Base-by-base conservation (phyloP, 352 stramenopile species). In the Pythium coloratum region DNA sequence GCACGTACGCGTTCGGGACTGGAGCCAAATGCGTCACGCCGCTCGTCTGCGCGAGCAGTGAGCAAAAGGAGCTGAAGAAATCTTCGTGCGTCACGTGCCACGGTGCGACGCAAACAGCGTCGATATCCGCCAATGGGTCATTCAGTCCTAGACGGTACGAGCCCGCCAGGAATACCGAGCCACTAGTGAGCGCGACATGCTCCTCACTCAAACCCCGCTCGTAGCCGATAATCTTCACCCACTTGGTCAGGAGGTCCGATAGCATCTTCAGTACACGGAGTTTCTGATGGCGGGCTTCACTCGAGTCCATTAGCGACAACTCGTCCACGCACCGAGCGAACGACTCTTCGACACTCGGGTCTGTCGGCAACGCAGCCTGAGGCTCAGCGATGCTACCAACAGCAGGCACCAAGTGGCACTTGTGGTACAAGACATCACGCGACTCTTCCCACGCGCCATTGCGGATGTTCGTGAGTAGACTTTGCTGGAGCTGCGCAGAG, bases 1-100 rank as follows among this genome's bases (percentile, higher is more conserved):
- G 93, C 18, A 96, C 96, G 63, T 97, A 99, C 9, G 96, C 96
- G 42, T 92, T 90, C 4, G 85, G 83, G 49, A 97, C 84, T 6
- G 89, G 82, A 6, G 82, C 81, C 18, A 97, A 67, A n/a, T 89
- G 76, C n/a, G 81, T 84, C 1, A 96, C 87, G 12, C 81, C 77
- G 10, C 67, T 61, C 66, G 88, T 76, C 54, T 84, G 75, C 77
- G 87, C 72, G 74, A 96, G 66, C 69, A 88, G 38, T 26, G 69
- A 59, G 70, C 77, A 84, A 57, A 96, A 94, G 24, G 80, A 91
- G 16, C 75, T 69, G 55, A 97, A 97, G 60, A 97, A 97, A 54
- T 96, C 88, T 44, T 91, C 81, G 9, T 89, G 80, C 0, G 87
- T 92, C 20, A 96, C 82, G 51, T 97, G 85, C 55, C 76, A 91